Evolutionary conservation across 345 rosid genomes (phyloP), one percentile per base, ranked within the genome.

Genomic region (Brassica cretica): DNA sequence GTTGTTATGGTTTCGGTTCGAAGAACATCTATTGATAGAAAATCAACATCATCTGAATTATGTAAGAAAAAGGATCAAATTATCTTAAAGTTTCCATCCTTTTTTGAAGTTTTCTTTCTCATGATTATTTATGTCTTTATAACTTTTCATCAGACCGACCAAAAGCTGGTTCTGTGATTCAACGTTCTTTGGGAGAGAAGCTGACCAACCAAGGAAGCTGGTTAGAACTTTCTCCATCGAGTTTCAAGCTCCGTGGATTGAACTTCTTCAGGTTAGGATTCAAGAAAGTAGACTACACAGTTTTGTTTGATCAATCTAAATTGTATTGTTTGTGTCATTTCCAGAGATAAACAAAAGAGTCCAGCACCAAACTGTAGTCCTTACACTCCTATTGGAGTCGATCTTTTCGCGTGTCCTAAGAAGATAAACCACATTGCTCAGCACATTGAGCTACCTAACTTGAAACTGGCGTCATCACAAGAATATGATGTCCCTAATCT

Each of bases 391-490:
- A 87, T 89, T 59, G 97, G 96, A 10, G 82, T 87, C 19, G 97
- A 92, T 82, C 80, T 92, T 30, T 87, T 85, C 71, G 78, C 78
- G 6, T 92, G 89, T 84, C 83, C 89, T 10, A 75, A 81, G 67
- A 92, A 92, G 85, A 86, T 88, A 19, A 76, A 75, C 78, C 96
- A 90, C 80, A 92, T 90, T 82, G 94, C 96, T 75, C 93, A 87
- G 55, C 88, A 90, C 70, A 85, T 92, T 44, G 96, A 90, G 74
- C 93, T 88, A 46, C 94, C 94, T 71, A 66, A 67, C 14, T 68
- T 85, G 27, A 86, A 84, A 66, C 32, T 86, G 0, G 21, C 10
- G 1, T 73, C 82, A 68, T 73, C 75, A 70, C 76, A 70, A 65
- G 77, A 82, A 21, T 85, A 79, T 1, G 81, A 87, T 55, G 64